Conservation (phyloP, 805 yeast genomes). For the Wickerhamiella kurtzmanii region DNA sequence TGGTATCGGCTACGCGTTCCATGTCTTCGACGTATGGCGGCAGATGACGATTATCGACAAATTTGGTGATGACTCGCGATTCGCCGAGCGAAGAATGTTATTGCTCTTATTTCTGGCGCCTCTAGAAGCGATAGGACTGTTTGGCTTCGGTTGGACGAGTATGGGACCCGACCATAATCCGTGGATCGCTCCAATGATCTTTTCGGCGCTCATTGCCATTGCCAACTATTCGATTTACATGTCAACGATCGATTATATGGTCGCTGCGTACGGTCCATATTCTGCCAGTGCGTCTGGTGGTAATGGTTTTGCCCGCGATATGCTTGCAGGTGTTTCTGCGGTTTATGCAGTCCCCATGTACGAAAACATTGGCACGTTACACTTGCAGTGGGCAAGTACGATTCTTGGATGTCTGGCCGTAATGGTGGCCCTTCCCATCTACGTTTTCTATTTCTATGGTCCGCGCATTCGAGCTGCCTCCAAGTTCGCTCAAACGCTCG, state of each 20-base stretch:
- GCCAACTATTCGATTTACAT: slow-evolving; percentile 32
- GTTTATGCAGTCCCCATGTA: slow-evolving; percentile 31
- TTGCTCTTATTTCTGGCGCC: slow-evolving; percentile 30
- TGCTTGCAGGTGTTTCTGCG: slow-evolving; percentile 30
- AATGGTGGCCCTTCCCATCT: slow-evolving; percentile 28
- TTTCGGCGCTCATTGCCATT: slow-evolving; percentile 28
- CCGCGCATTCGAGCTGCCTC: slow-evolving; percentile 27
- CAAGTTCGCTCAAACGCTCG: slow-evolving; percentile 27
- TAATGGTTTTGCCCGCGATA: slow-evolving; percentile 32
- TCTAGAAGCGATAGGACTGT: slow-evolving; percentile 29
- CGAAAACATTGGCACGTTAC: slow-evolving; percentile 25
- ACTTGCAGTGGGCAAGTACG: slow-evolving; percentile 31
- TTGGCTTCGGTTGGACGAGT: slow-evolving; percentile 33
- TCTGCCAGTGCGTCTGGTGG: slow-evolving; percentile 35
- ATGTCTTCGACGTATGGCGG: slow-evolving; percentile 27
- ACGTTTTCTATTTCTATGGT: slow-evolving; percentile 31
- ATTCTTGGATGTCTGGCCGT: slow-evolving; percentile 28
- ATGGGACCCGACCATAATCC: slow-evolving; percentile 27
- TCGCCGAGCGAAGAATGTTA: slow-evolving; percentile 17
- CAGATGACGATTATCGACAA: slow-evolving; percentile 23
- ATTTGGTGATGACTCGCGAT: slow-evolving; percentile 20
- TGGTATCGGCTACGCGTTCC: slow-evolving; percentile 27
- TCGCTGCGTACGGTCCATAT: slow-evolving; percentile 31
- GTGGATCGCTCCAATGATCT: slow-evolving; percentile 34
- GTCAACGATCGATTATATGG: slow-evolving; percentile 35